phyloP scores from a whole-genome alignment of 306 rosid genomes.

The Myrica gale region DNA sequence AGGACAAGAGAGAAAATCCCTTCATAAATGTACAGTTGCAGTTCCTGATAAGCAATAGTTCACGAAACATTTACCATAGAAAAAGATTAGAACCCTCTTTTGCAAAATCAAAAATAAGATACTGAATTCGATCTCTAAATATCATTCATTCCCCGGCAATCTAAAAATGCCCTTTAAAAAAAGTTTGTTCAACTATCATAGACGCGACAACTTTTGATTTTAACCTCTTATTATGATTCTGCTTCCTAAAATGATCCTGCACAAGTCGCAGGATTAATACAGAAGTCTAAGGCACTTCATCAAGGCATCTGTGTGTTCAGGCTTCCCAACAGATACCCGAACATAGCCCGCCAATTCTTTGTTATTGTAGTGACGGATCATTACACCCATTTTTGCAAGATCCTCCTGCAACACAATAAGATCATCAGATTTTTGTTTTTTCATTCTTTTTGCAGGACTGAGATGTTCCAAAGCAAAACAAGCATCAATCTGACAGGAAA shows the following conservation, averaged over 20 bases:
- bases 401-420: slow-evolving; percentile 58
- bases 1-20: not conserved
- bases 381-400: slow-evolving; percentile 92
- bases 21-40: not conserved
- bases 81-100: not conserved
- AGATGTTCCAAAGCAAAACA: slow-evolving; percentile 2
- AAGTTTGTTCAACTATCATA: not conserved
- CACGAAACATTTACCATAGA: not conserved
- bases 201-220: not conserved
- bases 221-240: too few species aligned
- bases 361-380: slow-evolving; percentile 91
- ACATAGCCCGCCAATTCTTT: slow-evolving; percentile 88
- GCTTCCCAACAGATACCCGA: slow-evolving; percentile 92
- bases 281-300: slow-evolving; percentile 62
- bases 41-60: not conserved
- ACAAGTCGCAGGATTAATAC: slow-evolving; percentile 15
- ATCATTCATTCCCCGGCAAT: not conserved
- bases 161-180: not conserved
- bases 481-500: not conserved
- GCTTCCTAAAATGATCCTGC: not conserved
- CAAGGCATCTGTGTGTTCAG: slow-evolving; percentile 73
- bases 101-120: not conserved
- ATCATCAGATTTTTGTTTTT: not conserved
- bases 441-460: not conserved
- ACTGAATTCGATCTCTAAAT: not conserved